Base-by-base conservation (phyloP, 352 stramenopile genomes). In the Globisporangium acanthophoron region DNA sequence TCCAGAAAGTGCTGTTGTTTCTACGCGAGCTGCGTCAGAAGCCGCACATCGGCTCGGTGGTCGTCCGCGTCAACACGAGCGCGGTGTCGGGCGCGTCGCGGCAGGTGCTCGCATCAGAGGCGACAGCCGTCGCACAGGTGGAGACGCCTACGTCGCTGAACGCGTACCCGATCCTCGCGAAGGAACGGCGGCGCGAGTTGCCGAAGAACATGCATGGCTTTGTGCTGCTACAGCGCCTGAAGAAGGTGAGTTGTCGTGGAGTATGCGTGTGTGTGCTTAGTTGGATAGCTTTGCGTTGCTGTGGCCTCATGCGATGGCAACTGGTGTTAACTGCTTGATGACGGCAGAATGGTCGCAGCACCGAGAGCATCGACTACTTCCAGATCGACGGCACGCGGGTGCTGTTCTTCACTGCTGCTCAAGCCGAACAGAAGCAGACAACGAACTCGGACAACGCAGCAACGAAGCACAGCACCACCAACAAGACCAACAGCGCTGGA, bases 301-400 rank as follows among this genome's bases (percentile, higher is more conserved):
- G 24, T 27, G 3, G 1, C 24, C 24, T 27, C 24, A 27, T 27
- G 24, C 24, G 24, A 27, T 27, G 24, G 24, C 1, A 27, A 27
- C 24, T 27, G 24, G 24, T 27, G 24, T 27, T 27, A 1, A 27
- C 1, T 44, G 3, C 35, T 54, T 15, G 43, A 41, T 35, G 0
- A 51, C 37, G 6, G n/a, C 56, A 91, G 81, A 88, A 89, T 49
- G 77, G 78, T 1, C 69, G 70, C 52, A 80, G 72, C 18, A 89
- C 68, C 24, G 78, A 91, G 52, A 83, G 66, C 21, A 54, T 88
- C n/a, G 78, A 89, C 50, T 88, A 71, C 59, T 89, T 91, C 44
- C 72, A 76, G 43, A 62, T 74, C 9, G 20, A 55, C 9, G 58
- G 67, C 15, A 49, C 59, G n/a, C 48, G 31, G 0, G 45, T 87